Base-by-base conservation (phyloP, 169 alveolate species). In the Miamiensis avidus region DNA sequence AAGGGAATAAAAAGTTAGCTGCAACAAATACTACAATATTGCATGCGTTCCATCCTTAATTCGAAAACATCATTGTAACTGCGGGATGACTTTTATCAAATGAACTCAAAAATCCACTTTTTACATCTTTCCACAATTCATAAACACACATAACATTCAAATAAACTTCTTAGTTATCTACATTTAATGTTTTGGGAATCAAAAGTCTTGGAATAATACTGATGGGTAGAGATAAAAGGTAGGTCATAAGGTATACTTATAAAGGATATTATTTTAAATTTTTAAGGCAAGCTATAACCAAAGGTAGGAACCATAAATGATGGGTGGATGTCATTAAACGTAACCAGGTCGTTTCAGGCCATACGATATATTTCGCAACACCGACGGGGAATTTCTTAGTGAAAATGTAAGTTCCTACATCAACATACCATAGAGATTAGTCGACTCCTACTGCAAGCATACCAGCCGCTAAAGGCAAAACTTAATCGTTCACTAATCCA, bases 331-430 rank as follows among this genome's bases (percentile, higher is more conserved):
- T 84, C 16, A 89, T 27, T 6, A 89, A 72, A 69, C 89, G 78
- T n/a, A 86, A 25, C 65, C 82, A 78, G 20, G 93, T 84, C 1
- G 93, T 89, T 27, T 79, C 33, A 31, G 89, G 89, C 93, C 93
- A 89, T 11, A 87, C 84, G n/a, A 89, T 30, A 84, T 89, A 89
- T 81, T 85, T 81, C 64, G 93, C 89, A 0, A 89, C 93, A 25
- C 93, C 93, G 15, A 89, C 72, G 0, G 83, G 83, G 72, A 85
- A 89, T 32, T 74, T 76, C 34, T 72, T 78, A 34, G 85, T 78
- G 29, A 81, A 32, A 0, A 85, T 15, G 65, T 29, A 89, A 49
- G 82, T 75, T 6, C 75, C 16, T 31, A 84, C 28, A 84, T 89
- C 93, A 6, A 89, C 86, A 76, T 86, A 89, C 89, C 89, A 89